Evolutionary conservation across 2,329 filamentous ascomycete genomes (phyloP).

Genomic region (Hypoxylon sp.): DNA sequence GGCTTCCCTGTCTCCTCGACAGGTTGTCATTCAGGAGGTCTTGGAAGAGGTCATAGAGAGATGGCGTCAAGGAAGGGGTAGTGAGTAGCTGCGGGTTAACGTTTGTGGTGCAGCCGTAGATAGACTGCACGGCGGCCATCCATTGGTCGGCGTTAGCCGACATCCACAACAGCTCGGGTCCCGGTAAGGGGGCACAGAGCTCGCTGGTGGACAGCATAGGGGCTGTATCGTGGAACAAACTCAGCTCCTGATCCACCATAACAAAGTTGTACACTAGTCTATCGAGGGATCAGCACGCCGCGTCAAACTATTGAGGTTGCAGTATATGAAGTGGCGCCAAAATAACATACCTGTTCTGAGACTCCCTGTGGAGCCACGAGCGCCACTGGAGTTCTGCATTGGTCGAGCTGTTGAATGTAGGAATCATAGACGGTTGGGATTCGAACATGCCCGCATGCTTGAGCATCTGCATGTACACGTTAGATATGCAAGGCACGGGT

Average conservation of each 20-base stretch:
- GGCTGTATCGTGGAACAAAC: conserved; percentile 70
- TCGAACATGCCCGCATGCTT: conserved; percentile 74
- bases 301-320: conserved; percentile 19
- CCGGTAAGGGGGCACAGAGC: conserved; percentile 70
- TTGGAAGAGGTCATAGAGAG: conserved; percentile 71
- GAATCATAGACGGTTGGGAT: conserved; percentile 55
- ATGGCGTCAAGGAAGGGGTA: conserved; percentile 62
- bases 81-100: conserved; percentile 62
- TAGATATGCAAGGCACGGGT: too few species aligned
- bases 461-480: conserved; percentile 61
- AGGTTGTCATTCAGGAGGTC: conserved; percentile 73
- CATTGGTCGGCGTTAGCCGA: conserved; percentile 66
- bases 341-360: conserved; percentile 64
- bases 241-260: conserved; percentile 76
- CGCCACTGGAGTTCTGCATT: conserved; percentile 65
- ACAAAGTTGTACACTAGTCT: conserved; percentile 80
- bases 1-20: conserved; percentile 53
- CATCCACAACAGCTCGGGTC: conserved; percentile 69
- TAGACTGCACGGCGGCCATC: conserved; percentile 65
- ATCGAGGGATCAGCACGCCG: conserved; percentile 34
- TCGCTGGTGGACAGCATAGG: conserved; percentile 72
- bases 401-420: conserved; percentile 53
- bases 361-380: conserved; percentile 71
- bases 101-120: conserved; percentile 60
- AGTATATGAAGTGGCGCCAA: conserved; percentile 26